Base-by-base conservation (phyloP, 1,284 basidiomycete genomes). In the Sparassis latifolia region DNA sequence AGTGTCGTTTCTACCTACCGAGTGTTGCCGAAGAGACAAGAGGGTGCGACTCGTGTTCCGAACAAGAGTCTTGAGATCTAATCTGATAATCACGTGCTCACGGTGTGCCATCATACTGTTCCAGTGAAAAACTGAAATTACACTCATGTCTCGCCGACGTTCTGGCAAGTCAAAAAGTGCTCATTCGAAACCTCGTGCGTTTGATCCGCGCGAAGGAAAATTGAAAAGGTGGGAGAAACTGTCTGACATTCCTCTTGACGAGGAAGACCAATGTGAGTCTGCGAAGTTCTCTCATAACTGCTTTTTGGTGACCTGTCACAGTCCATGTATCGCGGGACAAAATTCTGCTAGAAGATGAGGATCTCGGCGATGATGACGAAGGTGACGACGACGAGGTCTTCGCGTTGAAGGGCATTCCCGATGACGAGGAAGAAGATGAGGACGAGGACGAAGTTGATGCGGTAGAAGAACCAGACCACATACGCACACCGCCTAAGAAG, bases 371-470 rank as follows among this genome's bases (percentile, higher is more conserved):
- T 37, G 72, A 69, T 20, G 71, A 71, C 47, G 74, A 73, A 37
- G 67, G 72, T 42, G 70, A 74, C 28, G 86, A 86, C 33, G 86
- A 92, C 43, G 86, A 89, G 63, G 87, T 92, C 4, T 86, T 92
- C 62, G 79, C 78, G 10, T 67, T 83, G 55, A 77, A 77, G 52
- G 78, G 77, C 33, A 61, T 85, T 35, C 59, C 58, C 0, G 62
- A 64, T 29, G 58, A 59, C 45, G 72, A 73, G 4, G 32, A 74
- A 5, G 79, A 76, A 7, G 76, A 78, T 5, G 74, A 75, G 3
- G 74, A 75, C 0, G 67, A 66, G 1, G 72, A 69, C 5, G 72
- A 71, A 28, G 68, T 69, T 37, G 69, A 68, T n/a, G 73, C 73
- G 45, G 20, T 20, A 20, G 66, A 63, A 20, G 69, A 70, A 35